Percentiles rank a stretch among this genome's conserved stretches.
Conservation (phyloP, 129 eudicot species). For the Tanacetum coccineum region DNA sequence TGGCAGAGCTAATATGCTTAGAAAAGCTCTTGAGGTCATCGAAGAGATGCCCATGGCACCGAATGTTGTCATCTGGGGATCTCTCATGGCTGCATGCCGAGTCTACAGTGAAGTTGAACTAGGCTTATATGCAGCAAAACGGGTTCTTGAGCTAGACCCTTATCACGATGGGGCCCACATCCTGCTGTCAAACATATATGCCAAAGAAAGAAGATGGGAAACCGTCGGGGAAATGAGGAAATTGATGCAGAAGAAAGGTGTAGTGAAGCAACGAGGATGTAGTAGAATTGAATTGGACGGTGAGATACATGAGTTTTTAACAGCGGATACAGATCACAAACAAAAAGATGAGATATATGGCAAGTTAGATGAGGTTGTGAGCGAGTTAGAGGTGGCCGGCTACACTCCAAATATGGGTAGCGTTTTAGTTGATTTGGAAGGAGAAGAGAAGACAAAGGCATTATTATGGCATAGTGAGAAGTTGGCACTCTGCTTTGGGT, state of each 20-base stretch:
- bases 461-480: slow-evolving; percentile 75
- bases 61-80: slow-evolving; percentile 72
- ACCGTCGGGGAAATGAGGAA: slow-evolving; percentile 50
- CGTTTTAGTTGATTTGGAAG: slow-evolving; percentile 63
- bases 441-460: slow-evolving; percentile 54
- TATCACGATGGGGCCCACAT: slow-evolving; percentile 75
- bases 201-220: slow-evolving; percentile 62
- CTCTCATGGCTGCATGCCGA: slow-evolving; percentile 67
- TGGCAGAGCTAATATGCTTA: slow-evolving; percentile 62
- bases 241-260: slow-evolving; percentile 53
- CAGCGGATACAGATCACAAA: slow-evolving; percentile 49
- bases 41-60: slow-evolving; percentile 74
- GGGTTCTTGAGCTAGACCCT: slow-evolving; percentile 64
- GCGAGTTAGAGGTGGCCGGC: slow-evolving; percentile 47
- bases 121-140: slow-evolving; percentile 84
- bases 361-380: slow-evolving; percentile 54
- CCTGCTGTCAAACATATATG: slow-evolving; percentile 59
- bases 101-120: slow-evolving; percentile 55
- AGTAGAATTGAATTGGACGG: slow-evolving; percentile 63
- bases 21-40: slow-evolving; percentile 57
- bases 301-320: slow-evolving; percentile 56
- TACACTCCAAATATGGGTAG: slow-evolving; percentile 49
- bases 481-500: slow-evolving; percentile 57
- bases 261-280: slow-evolving; percentile 55
- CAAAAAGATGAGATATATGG: slow-evolving; percentile 50